phyloP scores from a whole-genome alignment of 768 basidiomycete species.

The Lactarius deliciosus region DNA sequence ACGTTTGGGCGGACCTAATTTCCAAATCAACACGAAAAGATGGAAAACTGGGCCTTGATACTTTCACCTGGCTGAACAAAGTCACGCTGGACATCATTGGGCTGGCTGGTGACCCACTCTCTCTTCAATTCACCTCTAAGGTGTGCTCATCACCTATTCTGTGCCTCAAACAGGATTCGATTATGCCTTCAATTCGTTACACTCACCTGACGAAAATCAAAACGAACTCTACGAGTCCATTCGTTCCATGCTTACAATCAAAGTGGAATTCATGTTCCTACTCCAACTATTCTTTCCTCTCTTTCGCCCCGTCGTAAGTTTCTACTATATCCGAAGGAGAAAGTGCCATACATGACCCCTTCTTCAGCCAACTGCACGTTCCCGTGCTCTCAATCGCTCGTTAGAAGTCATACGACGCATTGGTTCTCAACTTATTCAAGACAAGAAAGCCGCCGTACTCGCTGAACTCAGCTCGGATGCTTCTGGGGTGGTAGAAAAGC shows the following conservation, averaged over 20 bases:
- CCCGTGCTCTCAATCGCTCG: slow-evolving; percentile 34
- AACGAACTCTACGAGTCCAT: slow-evolving; percentile 40
- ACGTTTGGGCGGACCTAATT: slow-evolving; percentile 31
- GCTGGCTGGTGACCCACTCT: slow-evolving; percentile 26
- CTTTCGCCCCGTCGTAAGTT: slow-evolving; percentile 42
- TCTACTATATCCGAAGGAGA: not conserved
- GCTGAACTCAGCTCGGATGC: slow-evolving; percentile 7
- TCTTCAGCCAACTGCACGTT: slow-evolving; percentile 29
- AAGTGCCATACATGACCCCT: not conserved
- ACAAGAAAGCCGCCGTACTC: slow-evolving; percentile 47
- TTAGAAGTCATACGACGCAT: slow-evolving; percentile 48
- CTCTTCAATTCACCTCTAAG: not conserved
- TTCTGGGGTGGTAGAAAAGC: slow-evolving; percentile 17
- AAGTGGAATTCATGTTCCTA: slow-evolving; percentile 33
- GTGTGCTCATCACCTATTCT: not conserved
- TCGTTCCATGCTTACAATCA: slow-evolving; percentile 34
- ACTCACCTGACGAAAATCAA: slow-evolving; percentile 25
- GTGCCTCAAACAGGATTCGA: slow-evolving; percentile 38
- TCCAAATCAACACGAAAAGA: slow-evolving; percentile 21
- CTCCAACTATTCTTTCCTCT: slow-evolving; percentile 40
- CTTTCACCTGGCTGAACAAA: slow-evolving; percentile 28
- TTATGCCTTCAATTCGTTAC: slow-evolving; percentile 39
- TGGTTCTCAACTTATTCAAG: slow-evolving; percentile 47
- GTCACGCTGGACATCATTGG: slow-evolving; percentile 34
- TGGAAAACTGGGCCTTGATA: slow-evolving; percentile 26